These are phyloP conservation scores for Thermochaetoides dissita DNA, from an alignment of 2,329 filamentous ascomycete species.

Conservation along the genomic window DNA sequence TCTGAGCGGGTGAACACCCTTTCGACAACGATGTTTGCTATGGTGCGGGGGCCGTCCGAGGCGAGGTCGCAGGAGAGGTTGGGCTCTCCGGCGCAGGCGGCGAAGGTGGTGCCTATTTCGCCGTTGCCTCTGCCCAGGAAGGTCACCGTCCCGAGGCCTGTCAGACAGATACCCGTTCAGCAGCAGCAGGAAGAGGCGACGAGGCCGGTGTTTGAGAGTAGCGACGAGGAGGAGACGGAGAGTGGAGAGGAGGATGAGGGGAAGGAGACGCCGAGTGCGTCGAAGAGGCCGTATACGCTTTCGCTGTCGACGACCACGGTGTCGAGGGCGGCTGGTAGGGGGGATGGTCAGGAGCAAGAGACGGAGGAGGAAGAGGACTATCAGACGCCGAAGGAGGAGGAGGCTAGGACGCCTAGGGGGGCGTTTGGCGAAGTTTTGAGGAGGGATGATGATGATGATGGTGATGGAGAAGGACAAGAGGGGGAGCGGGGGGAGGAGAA, in stretches of 20 bases:
- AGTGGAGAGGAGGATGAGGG: slow-evolving; percentile 1
- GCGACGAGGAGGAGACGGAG: slow-evolving; percentile 24
- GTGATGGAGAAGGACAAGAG: slow-evolving; percentile 19
- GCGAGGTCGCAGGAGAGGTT: slow-evolving; percentile 20
- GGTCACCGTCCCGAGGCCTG: slow-evolving; percentile 4
- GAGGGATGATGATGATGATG: slow-evolving; percentile 9
- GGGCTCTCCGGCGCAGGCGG: not conserved
- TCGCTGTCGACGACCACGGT: slow-evolving; percentile 1
- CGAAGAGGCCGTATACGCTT: slow-evolving; percentile 3
- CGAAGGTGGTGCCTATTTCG: slow-evolving; percentile 1
- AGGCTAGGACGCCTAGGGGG: slow-evolving; percentile 26
- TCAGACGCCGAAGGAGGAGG: slow-evolving; percentile 39
- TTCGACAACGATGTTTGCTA: slow-evolving; percentile 26
- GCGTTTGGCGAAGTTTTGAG: slow-evolving; percentile 30
- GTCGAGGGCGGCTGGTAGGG: not conserved
- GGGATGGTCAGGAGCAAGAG: not conserved
- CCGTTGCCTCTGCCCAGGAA: not conserved
- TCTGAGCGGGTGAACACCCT: slow-evolving; percentile 34
- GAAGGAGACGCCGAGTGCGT: not conserved
- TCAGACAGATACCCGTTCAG: slow-evolving; percentile 6
- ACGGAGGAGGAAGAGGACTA: slow-evolving; percentile 31
- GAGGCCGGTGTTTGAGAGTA: slow-evolving; percentile 18
- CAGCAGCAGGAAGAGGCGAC: slow-evolving; percentile 10
- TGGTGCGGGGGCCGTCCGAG: slow-evolving; percentile 23
- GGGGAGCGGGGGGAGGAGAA: slow-evolving; percentile 18